phyloP scores from a whole-genome alignment of 495 filamentous ascomycete species.

The Aspergillus cristatus region DNA sequence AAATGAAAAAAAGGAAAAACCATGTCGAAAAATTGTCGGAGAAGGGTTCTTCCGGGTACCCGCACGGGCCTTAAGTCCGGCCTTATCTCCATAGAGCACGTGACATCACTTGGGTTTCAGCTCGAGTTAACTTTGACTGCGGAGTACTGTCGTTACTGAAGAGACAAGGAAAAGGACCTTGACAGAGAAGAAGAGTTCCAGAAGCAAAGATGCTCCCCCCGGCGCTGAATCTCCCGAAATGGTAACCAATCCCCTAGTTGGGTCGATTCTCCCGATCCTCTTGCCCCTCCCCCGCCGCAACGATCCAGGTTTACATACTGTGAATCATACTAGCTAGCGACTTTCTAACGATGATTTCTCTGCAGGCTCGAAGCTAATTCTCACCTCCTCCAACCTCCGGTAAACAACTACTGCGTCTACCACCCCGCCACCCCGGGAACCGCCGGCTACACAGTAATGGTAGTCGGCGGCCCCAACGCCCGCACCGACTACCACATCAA shows the following conservation, averaged over 20 bases:
- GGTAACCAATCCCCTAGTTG: constrained; percentile 37
- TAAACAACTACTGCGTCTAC: constrained; percentile 97
- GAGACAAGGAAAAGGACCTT: too few relatives aligned
- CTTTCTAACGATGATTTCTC: constrained; percentile 1
- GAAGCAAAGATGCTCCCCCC: constrained; percentile 28
- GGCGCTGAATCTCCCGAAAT: constrained; percentile 73
- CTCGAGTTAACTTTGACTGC: too few relatives aligned
- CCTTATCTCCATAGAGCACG: constrained; percentile 15
- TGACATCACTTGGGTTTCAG: not conserved
- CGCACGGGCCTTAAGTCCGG: constrained; percentile 14
- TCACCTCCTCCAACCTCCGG: constrained; percentile 85
- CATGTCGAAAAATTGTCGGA: constrained; percentile 18
- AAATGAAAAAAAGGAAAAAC: constrained; percentile 26
- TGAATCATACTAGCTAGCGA: not conserved
- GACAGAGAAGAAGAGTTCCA: not conserved
- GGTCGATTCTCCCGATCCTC: not conserved
- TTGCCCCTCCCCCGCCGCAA: constrained; percentile 18
- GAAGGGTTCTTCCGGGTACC: constrained; percentile 12
- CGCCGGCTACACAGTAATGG: constrained; percentile 48
- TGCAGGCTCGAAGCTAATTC: constrained; percentile 84
- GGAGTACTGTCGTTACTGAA: too few relatives aligned
- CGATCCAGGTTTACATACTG: constrained; percentile 13
- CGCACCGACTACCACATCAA: constrained; percentile 99
- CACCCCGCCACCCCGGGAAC: constrained; percentile 43
- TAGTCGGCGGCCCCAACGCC: constrained; percentile 93